Percentiles rank a stretch among this genome's conserved stretches.
These are phyloP conservation scores for Botryotinia convoluta DNA, from an alignment of 2,329 filamentous ascomycete species.

Conservation along the genomic window DNA sequence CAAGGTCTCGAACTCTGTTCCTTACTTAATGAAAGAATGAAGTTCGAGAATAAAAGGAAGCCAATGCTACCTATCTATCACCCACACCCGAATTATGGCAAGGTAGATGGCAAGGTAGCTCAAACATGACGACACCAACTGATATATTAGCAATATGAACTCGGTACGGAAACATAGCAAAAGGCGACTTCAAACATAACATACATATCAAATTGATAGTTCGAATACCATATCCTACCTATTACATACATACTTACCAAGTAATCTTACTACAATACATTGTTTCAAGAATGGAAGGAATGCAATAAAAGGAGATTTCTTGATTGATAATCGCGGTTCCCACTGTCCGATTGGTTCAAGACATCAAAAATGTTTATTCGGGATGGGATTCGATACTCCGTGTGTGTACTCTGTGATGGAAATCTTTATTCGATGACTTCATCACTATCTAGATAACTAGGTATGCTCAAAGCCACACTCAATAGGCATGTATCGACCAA, in stretches of 20 bases:
- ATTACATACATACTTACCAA: neutral
- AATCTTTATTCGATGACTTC: conserved; percentile 2
- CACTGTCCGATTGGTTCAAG: neutral
- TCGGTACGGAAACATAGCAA: neutral
- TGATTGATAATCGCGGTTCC: conserved; percentile 6
- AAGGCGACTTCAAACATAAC: neutral
- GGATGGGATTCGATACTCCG: neutral
- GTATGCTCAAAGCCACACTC: neutral
- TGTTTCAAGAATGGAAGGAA: conserved; percentile 6
- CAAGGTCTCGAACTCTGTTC: neutral
- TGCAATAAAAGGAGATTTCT: neutral
- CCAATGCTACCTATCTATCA: neutral
- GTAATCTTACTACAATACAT: neutral
- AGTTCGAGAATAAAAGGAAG: neutral
- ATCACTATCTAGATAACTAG: neutral
- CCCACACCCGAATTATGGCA: too few species aligned
- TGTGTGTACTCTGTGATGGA: neutral
- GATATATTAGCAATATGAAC: neutral
- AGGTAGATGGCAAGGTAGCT: neutral
- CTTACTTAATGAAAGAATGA: neutral
- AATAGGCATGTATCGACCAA: neutral
- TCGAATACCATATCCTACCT: neutral
- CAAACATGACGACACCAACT: neutral
- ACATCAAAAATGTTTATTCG: neutral
- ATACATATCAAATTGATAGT: neutral